Conservation (phyloP, 495 filamentous ascomycete species). For the Annulohypoxylon stygium region DNA sequence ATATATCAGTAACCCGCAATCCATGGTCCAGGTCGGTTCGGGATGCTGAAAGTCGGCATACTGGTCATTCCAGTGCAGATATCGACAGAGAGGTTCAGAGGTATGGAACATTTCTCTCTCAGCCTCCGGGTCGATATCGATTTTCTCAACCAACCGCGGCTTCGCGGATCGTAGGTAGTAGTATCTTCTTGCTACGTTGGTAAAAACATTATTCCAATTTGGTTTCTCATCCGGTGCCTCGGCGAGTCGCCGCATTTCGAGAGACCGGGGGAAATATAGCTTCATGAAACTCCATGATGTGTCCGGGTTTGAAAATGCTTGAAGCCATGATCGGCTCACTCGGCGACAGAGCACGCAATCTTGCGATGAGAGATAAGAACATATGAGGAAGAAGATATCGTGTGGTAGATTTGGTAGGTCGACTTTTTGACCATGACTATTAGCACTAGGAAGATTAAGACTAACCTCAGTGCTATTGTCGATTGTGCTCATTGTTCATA, state of each 20-base stretch:
- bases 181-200: constrained; percentile 69
- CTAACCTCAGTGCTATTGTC: constrained; percentile 11
- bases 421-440: constrained; percentile 19
- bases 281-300: constrained; percentile 63
- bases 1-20: constrained; percentile 70
- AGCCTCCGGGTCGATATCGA: constrained; percentile 47
- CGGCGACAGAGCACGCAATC: constrained; percentile 68
- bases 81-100: constrained; percentile 69
- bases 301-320: constrained; percentile 65
- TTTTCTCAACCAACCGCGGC: constrained; percentile 64
- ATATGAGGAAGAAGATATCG: constrained; percentile 66
- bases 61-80: constrained; percentile 62
- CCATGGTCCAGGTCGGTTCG: constrained; percentile 69
- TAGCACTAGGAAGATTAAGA: background rate
- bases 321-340: constrained; percentile 68
- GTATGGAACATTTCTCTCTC: constrained; percentile 48
- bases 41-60: constrained; percentile 61
- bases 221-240: constrained; percentile 26
- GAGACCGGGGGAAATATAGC: constrained; percentile 66
- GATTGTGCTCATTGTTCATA: constrained; percentile 17
- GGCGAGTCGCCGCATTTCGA: constrained; percentile 62
- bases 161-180: constrained; percentile 64
- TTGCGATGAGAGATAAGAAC: constrained; percentile 63
- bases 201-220: constrained; percentile 63
- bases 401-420: constrained; percentile 66